Conservation (phyloP, 2,329 filamentous ascomycete species). For the Hymenoscyphus albidus region DNA sequence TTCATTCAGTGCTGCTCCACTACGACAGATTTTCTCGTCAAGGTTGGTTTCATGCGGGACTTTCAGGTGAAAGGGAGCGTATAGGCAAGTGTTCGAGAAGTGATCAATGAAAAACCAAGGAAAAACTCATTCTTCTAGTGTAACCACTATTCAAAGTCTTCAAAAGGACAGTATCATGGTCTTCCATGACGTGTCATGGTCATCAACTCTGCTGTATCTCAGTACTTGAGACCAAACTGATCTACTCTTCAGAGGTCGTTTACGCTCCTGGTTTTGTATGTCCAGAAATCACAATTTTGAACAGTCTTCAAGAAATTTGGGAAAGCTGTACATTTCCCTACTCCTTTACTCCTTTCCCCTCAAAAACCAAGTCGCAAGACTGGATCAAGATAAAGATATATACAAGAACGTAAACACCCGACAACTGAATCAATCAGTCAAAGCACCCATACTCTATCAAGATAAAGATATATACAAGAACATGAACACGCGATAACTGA, state of each 20-base stretch:
- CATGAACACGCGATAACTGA: neutral
- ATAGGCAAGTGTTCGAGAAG: no score
- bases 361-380: neutral
- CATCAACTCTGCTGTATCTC: no score
- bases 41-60: no score
- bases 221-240: no score
- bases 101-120: no score
- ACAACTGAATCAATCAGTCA: neutral
- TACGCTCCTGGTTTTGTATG: neutral
- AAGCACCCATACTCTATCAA: neutral
- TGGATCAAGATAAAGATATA: neutral
- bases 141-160: no score
- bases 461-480: neutral
- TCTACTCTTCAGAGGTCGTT: no score
- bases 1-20: neutral
- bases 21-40: neutral
- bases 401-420: neutral
- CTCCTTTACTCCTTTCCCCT: neutral
- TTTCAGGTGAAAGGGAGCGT: no score
- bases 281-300: neutral
- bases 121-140: no score
- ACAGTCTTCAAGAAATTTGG: neutral
- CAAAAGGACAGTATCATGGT: no score
- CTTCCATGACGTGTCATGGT: no score
- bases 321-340: neutral